Evolutionary conservation across 768 basidiomycete genomes (phyloP).

Genomic region (Leucocoprinus leucothites): DNA sequence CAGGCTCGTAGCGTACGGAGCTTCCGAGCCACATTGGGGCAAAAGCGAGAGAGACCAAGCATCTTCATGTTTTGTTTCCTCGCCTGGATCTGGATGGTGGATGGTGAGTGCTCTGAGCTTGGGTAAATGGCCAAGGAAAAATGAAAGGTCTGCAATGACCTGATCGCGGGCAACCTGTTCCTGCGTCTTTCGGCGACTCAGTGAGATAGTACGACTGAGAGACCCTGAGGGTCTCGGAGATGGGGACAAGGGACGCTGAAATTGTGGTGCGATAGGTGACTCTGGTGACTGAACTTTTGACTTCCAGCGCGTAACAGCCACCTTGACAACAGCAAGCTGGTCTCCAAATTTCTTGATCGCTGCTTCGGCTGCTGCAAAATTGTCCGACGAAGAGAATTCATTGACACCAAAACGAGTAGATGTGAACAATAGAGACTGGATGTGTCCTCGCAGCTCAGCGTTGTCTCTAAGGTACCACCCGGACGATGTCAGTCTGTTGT

Average conservation of each 20-base stretch:
- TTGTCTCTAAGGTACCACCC: background rate
- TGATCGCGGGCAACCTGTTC: background rate
- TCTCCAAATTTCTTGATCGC: background rate
- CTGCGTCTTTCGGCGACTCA: conserved; percentile 2
- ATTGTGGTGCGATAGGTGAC: conserved; percentile 2
- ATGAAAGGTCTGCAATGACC: background rate
- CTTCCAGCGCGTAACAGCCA: background rate
- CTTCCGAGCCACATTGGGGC: background rate
- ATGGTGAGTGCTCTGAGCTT: conserved; percentile 3
- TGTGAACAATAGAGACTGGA: background rate
- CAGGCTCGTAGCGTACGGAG: conserved; percentile 3
- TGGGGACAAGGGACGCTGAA: background rate
- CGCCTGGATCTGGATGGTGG: background rate
- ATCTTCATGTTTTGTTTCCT: background rate
- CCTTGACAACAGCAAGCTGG: background rate
- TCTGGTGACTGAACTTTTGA: background rate
- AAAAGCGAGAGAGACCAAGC: conserved; percentile 1
- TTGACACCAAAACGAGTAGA: background rate
- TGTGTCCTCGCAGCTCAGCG: background rate
- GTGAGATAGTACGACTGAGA: background rate
- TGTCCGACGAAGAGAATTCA: background rate
- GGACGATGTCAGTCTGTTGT: too few relatives aligned
- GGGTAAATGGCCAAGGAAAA: background rate
- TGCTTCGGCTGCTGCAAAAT: background rate
- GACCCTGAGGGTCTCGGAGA: background rate